phyloP scores from a whole-genome alignment of 257 asterid species.

The Solanum paucissectum region DNA sequence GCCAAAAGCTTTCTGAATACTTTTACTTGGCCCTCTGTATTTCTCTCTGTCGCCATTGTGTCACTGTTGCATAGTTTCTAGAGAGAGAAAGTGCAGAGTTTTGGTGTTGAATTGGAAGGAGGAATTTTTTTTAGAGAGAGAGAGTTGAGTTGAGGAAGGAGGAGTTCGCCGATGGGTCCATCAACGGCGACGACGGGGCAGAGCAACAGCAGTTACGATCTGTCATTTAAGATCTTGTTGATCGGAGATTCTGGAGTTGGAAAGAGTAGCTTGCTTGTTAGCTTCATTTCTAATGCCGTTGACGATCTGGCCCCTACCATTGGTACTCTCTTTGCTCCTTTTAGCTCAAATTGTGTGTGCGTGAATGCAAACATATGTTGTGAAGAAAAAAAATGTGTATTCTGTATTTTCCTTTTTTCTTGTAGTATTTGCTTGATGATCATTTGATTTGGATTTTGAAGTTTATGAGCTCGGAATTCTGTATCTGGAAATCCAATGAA shows the following conservation, averaged over 20 bases:
- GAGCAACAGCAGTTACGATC: constrained; percentile 2
- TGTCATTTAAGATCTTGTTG: constrained; percentile 6
- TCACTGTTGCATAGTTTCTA: background rate
- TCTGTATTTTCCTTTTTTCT: background rate
- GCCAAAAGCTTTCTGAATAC: constrained; percentile 14
- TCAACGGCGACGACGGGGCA: background rate
- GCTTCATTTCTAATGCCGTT: constrained; percentile 5
- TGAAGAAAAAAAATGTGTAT: background rate
- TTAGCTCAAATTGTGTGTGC: background rate
- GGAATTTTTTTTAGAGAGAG: background rate
- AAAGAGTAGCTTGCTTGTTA: constrained; percentile 6
- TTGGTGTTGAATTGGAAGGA: background rate
- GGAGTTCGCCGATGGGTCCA: background rate
- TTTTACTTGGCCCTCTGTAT: constrained; percentile 13
- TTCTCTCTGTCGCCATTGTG: background rate
- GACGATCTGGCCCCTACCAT: constrained; percentile 9
- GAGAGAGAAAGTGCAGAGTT: background rate
- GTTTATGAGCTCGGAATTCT: background rate
- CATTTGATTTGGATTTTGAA: background rate
- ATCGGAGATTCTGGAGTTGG: constrained; percentile 14
- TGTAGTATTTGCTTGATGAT: background rate
- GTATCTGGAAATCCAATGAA: background rate
- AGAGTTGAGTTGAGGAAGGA: background rate
- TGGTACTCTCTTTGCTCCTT: background rate
- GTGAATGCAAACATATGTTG: background rate